Evolutionary conservation across 164 flowering plant genomes (phyloP).

Genomic region (Magnolia changhungtana): DNA sequence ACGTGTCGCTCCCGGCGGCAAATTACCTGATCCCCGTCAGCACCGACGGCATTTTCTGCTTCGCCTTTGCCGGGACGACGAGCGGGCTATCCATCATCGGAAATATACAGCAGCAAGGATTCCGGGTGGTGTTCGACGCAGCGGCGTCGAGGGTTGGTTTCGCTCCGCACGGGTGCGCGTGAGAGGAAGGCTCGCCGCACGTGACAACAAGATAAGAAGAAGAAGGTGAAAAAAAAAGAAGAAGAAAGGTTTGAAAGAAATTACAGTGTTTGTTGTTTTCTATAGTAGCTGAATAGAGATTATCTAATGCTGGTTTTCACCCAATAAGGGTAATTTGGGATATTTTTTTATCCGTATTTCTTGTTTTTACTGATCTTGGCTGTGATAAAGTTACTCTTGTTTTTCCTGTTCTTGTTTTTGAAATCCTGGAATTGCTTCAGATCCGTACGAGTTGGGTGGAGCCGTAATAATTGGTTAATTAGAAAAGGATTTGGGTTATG

Average conservation of each 20-base stretch:
- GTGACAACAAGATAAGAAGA: too few relatives aligned
- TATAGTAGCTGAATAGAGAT: neutral
- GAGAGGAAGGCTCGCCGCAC: conserved; percentile 3
- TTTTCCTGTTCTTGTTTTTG: too few relatives aligned
- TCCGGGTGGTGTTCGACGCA: conserved; percentile 74
- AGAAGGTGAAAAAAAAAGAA: too few relatives aligned
- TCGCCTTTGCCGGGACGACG: conserved; percentile 84
- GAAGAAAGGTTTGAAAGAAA: neutral
- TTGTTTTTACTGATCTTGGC: too few relatives aligned
- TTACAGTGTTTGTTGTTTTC: neutral
- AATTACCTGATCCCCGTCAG: conserved; percentile 90
- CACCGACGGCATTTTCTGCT: conserved; percentile 64
- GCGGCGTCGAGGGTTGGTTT: conserved; percentile 76
- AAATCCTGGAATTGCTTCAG: too few relatives aligned
- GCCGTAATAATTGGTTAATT: too few relatives aligned
- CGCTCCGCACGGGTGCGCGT: conserved; percentile 65
- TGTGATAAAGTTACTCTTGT: too few relatives aligned
- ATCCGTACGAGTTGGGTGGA: too few relatives aligned
- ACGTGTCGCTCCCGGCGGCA: conserved; percentile 77
- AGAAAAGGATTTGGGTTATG: too few relatives aligned
- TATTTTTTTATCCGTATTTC: too few relatives aligned
- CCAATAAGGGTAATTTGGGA: neutral
- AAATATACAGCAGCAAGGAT: conserved; percentile 94
- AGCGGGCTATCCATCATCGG: conserved; percentile 86
- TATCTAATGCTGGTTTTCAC: neutral